phyloP scores from a whole-genome alignment of 768 basidiomycete genomes.

The Butyriboletus loyo region DNA sequence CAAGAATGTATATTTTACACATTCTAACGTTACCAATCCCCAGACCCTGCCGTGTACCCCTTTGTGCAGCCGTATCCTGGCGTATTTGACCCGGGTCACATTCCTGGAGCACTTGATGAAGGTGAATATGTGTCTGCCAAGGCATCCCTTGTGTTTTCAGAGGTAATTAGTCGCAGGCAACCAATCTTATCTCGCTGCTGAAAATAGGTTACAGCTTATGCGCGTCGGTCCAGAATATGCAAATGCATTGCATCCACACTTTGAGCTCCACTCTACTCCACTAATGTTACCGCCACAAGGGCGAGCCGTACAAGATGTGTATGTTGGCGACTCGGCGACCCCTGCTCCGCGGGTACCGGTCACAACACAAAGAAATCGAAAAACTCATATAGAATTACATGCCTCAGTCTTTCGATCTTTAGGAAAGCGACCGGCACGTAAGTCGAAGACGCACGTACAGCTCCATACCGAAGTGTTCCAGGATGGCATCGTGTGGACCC shows the following conservation, averaged over 20 bases:
- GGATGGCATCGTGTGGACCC: constrained; percentile 26
- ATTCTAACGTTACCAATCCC: background rate
- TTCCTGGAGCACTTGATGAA: constrained; percentile 9
- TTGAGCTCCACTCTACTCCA: constrained; percentile 21
- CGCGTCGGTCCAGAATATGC: background rate
- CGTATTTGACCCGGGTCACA: background rate
- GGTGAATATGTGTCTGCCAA: background rate
- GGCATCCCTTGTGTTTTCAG: constrained; percentile 1
- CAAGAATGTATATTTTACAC: background rate
- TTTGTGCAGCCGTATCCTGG: constrained; percentile 14
- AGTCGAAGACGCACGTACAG: constrained; percentile 34
- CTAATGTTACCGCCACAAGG: background rate
- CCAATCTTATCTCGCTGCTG: background rate
- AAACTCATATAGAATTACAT: constrained; percentile 23
- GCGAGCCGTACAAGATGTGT: background rate
- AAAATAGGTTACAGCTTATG: background rate
- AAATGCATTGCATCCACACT: constrained; percentile 22
- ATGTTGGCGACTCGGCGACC: background rate
- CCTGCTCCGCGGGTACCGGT: background rate
- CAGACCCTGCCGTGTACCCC: constrained; percentile 18
- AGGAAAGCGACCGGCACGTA: constrained; percentile 7
- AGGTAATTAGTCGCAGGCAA: constrained; percentile 8
- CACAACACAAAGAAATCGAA: constrained; percentile 10
- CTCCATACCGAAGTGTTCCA: constrained; percentile 35
- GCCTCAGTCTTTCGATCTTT: constrained; percentile 5